Evolutionary conservation across 1,284 basidiomycete genomes (phyloP).

Genomic region (Apiotrichum sp.): DNA sequence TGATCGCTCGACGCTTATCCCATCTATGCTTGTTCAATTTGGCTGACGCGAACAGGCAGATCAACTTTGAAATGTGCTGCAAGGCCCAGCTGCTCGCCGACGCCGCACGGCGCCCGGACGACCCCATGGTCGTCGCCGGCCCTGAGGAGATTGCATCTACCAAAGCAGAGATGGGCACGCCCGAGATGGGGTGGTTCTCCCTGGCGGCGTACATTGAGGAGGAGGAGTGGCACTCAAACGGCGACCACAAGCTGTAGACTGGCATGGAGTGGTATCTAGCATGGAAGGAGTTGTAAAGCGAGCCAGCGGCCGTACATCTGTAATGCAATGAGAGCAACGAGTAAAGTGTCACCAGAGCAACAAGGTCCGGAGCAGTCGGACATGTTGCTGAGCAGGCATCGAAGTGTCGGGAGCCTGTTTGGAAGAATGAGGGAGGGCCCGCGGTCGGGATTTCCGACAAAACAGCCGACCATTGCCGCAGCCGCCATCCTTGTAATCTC

Average conservation of each 20-base stretch:
- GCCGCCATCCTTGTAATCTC: no score
- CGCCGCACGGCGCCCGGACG: conserved; percentile 28
- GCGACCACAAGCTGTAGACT: conserved; percentile 28
- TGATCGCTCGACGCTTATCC: no score
- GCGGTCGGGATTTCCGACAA: no score
- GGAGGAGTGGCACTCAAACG: conserved; percentile 31
- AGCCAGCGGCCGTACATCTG: background rate
- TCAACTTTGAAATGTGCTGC: conserved; percentile 41
- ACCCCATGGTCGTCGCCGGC: conserved; percentile 23
- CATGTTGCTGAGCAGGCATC: no score
- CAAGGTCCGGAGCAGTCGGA: no score
- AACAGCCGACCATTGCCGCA: no score
- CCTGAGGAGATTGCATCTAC: conserved; percentile 32
- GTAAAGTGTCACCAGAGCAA: background rate
- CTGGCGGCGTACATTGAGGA: conserved; percentile 38
- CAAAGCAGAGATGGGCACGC: conserved; percentile 34
- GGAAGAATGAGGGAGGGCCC: no score
- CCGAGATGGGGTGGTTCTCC: conserved; percentile 42
- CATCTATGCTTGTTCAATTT: background rate
- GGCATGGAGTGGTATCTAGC: background rate
- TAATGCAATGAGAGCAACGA: background rate
- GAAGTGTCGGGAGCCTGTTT: no score
- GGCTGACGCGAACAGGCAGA: conserved; percentile 23
- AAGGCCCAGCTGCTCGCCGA: conserved; percentile 38
- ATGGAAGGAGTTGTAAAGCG: background rate